Percentiles rank a stretch among this genome's conserved stretches.
Evolutionary conservation across 2,329 filamentous ascomycete genomes (phyloP).

Genomic region (Exophiala aquamarina): DNA sequence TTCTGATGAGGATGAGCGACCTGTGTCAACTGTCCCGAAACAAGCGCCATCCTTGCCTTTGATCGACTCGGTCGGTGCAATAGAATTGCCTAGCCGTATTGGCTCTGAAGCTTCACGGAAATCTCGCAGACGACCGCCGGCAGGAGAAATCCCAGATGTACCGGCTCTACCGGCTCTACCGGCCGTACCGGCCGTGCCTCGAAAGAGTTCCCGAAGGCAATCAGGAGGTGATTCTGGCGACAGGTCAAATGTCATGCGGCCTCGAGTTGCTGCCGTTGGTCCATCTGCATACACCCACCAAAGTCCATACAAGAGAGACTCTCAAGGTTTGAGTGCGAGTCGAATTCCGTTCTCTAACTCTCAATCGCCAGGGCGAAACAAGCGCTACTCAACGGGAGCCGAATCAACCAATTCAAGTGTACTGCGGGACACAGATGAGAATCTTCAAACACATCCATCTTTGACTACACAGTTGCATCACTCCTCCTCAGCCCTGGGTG

Average conservation of each 20-base stretch:
- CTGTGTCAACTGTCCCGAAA: conserved; percentile 39
- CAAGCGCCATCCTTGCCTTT: conserved; percentile 58
- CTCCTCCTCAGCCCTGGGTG: conserved; percentile 33
- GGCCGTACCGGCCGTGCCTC: conserved; percentile 60
- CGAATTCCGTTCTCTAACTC: conserved; percentile 41
- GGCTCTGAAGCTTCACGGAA: conserved; percentile 50
- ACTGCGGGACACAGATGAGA: conserved; percentile 31
- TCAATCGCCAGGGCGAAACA: conserved; percentile 13
- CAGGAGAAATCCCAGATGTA: conserved; percentile 35
- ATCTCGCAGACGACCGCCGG: conserved; percentile 18
- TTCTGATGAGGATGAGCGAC: conserved; percentile 19
- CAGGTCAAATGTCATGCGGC: conserved; percentile 15
- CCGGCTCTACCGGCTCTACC: conserved; percentile 37
- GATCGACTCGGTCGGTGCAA: conserved; percentile 58
- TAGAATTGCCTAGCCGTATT: conserved; percentile 64
- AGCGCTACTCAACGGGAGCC: conserved; percentile 27
- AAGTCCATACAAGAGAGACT: conserved; percentile 10
- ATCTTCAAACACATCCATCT: conserved; percentile 20
- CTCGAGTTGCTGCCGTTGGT: conserved; percentile 14
- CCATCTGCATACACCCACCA: conserved; percentile 19
- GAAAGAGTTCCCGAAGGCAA: conserved; percentile 70
- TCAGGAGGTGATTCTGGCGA: conserved; percentile 35
- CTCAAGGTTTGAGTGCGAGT: conserved; percentile 29
- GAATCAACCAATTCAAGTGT: conserved; percentile 39
- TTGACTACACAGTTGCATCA: conserved; percentile 29